These are phyloP conservation scores for Arabis hirsuta DNA, from an alignment of 345 rosid genomes.

Conservation along the genomic window DNA sequence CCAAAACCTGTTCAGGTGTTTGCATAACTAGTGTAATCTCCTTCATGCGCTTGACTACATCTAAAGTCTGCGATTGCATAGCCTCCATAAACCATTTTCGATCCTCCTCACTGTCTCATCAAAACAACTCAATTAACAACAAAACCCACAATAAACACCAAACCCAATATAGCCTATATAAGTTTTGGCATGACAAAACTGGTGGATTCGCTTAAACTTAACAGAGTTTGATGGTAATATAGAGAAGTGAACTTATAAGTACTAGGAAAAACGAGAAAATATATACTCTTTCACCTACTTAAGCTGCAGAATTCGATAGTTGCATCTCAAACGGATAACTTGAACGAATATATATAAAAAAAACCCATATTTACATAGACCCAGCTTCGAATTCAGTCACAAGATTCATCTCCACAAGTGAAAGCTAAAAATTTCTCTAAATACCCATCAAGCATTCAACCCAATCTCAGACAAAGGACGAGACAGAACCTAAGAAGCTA, in stretches of 20 bases:
- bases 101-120: constrained; percentile 80
- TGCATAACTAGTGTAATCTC: constrained; percentile 91
- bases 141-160: constrained; percentile 2
- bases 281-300: background rate
- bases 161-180: background rate
- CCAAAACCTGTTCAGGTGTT: constrained; percentile 74
- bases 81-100: constrained; percentile 98
- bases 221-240: background rate
- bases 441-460: constrained; percentile 17
- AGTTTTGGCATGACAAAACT: background rate
- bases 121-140: constrained; percentile 24
- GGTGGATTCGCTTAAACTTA: background rate
- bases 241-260: background rate
- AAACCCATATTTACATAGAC: background rate
- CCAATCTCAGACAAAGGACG: background rate
- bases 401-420: constrained; percentile 2
- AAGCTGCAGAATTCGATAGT: background rate
- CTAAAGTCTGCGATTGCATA: constrained; percentile 84
- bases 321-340: background rate
- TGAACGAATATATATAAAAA: background rate
- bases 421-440: constrained; percentile 14
- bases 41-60: constrained; percentile 92
- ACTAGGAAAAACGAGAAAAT: constrained; percentile 1
- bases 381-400: constrained; percentile 7
- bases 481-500: constrained; percentile 10